phyloP scores from a whole-genome alignment of 75 land plant species.

The Gnetum montanum region DNA sequence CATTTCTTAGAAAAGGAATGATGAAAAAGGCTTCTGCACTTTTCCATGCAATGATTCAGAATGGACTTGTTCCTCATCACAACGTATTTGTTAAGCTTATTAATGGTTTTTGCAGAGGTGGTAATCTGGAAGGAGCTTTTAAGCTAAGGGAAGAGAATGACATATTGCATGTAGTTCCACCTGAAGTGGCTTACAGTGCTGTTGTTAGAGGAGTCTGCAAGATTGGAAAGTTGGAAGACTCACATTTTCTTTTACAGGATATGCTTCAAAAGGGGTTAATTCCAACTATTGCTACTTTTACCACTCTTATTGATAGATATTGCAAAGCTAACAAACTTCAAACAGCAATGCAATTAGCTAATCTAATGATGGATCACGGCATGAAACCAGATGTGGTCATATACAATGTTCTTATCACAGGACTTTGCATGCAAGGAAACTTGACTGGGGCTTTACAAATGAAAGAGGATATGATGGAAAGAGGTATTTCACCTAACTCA shows the following conservation, averaged over 20 bases:
- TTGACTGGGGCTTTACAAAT: constrained; percentile 26
- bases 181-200: constrained; percentile 37
- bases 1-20: constrained; percentile 18
- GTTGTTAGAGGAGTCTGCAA: constrained; percentile 38
- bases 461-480: constrained; percentile 48
- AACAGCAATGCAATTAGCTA: constrained; percentile 35
- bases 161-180: constrained; percentile 16
- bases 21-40: constrained; percentile 21
- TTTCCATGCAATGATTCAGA: constrained; percentile 27
- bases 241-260: constrained; percentile 20
- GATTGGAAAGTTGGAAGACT: constrained; percentile 46
- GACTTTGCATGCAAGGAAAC: constrained; percentile 29
- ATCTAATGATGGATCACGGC: constrained; percentile 27
- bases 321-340: constrained; percentile 29
- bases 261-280: constrained; percentile 23
- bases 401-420: constrained; percentile 55
- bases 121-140: constrained; percentile 44
- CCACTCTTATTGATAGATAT: constrained; percentile 39
- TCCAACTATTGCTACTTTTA: constrained; percentile 54
- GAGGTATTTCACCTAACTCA: constrained; percentile 30
- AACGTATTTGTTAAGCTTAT: constrained; percentile 31
- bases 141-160: constrained; percentile 38
- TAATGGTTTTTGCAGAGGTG: constrained; percentile 33
- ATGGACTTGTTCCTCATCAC: constrained; percentile 25
- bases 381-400: constrained; percentile 39